phyloP scores from a whole-genome alignment of 495 filamentous ascomycete genomes.

The Penicillium diatomitis region DNA sequence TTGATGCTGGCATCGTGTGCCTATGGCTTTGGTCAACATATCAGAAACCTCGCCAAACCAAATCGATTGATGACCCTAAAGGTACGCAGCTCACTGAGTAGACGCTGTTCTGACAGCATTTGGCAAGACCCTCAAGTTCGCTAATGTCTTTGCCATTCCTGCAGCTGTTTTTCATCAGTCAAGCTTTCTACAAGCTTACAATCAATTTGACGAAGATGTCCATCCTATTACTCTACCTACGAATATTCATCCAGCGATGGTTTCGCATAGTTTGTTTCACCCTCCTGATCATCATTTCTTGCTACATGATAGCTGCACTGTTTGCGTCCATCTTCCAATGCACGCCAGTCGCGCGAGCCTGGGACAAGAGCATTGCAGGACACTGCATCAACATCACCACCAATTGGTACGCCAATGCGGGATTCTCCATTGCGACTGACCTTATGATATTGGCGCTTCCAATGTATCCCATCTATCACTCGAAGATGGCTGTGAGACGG shows the following conservation, averaged over 20 bases:
- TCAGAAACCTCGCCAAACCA: conserved; percentile 4
- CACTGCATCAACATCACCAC: conserved; percentile 29
- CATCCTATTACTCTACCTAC: conserved; percentile 31
- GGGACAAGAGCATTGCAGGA: conserved; percentile 20
- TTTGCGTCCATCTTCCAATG: conserved; percentile 38
- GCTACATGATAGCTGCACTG: conserved; percentile 30
- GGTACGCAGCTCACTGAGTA: background rate
- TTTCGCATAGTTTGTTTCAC: background rate
- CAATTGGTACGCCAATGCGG: conserved; percentile 34
- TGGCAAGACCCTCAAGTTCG: no score
- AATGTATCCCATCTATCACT: conserved; percentile 1
- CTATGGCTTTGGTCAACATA: conserved; percentile 10
- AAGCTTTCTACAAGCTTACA: conserved; percentile 27
- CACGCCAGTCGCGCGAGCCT: conserved; percentile 30
- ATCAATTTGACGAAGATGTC: conserved; percentile 30
- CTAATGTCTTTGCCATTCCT: background rate
- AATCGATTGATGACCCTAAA: conserved; percentile 5
- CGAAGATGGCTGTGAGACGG: background rate
- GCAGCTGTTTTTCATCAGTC: conserved; percentile 17
- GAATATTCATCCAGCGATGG: conserved; percentile 21
- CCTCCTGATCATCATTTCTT: background rate
- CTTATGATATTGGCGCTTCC: conserved; percentile 32
- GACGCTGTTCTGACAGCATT: no score
- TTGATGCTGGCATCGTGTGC: conserved; percentile 6
- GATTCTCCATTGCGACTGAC: conserved; percentile 35